Percentiles rank a stretch among this genome's conserved stretches.
phyloP scores from a whole-genome alignment of 2,329 filamentous ascomycete species.

The Penicillium glabrum region DNA sequence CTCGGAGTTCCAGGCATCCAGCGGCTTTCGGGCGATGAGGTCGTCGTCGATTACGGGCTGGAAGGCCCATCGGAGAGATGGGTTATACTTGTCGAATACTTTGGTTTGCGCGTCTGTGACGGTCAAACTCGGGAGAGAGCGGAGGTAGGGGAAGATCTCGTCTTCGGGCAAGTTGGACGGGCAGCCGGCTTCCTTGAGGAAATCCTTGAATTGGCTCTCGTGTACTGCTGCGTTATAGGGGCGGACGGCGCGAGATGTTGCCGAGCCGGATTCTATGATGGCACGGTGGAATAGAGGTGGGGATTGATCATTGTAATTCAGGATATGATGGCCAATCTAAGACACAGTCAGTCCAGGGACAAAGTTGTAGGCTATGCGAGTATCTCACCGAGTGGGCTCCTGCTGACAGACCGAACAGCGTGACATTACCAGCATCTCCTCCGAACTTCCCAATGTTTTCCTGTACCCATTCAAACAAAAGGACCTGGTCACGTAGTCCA shows the following conservation, averaged over 20 bases:
- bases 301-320: conserved; percentile 43
- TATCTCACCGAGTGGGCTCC: conserved; percentile 47
- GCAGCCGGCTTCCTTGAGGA: conserved; percentile 39
- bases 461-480: conserved; percentile 31
- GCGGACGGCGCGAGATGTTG: conserved; percentile 49
- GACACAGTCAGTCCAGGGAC: not conserved
- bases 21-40: conserved; percentile 58
- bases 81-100: conserved; percentile 49
- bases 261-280: conserved; percentile 48
- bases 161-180: conserved; percentile 20
- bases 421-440: conserved; percentile 31
- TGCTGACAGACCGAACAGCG: conserved; percentile 41
- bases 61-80: conserved; percentile 58
- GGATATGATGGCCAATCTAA: conserved; percentile 67
- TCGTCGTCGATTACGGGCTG: conserved; percentile 67
- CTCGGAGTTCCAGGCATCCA: conserved; percentile 58
- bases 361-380: not conserved
- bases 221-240: conserved; percentile 43
- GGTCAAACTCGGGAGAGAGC: conserved; percentile 35
- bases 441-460: conserved; percentile 26
- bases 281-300: conserved; percentile 46
- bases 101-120: conserved; percentile 43
- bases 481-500: conserved; percentile 38
- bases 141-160: conserved; percentile 44
- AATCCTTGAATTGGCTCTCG: conserved; percentile 47